Percentiles rank a stretch among this genome's conserved stretches.
These are phyloP conservation scores for Imleria badia DNA, from an alignment of 768 basidiomycete species.

Conservation along the genomic window DNA sequence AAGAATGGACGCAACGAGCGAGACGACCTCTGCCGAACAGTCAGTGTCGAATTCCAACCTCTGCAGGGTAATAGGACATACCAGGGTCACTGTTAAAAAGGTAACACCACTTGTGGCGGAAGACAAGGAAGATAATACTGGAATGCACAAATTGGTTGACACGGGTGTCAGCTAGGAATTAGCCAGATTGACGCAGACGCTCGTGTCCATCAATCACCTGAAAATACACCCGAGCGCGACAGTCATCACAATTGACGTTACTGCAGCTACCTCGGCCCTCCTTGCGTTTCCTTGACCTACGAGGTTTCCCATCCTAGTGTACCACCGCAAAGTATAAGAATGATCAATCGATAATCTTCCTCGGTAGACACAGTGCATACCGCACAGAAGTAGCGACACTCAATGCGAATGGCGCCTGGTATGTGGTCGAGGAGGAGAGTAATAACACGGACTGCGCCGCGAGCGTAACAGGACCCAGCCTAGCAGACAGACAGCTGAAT, in stretches of 20 bases:
- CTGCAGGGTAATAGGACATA: conserved; percentile 25
- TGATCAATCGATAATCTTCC: neutral
- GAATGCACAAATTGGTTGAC: neutral
- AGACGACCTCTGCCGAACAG: too few relatives aligned
- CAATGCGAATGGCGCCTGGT: conserved; percentile 81
- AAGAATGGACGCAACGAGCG: too few relatives aligned
- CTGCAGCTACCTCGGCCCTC: conserved; percentile 69
- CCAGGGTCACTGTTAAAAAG: conserved; percentile 71
- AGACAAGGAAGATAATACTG: conserved; percentile 55
- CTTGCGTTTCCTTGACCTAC: conserved; percentile 76
- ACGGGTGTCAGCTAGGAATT: neutral
- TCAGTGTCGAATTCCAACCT: neutral
- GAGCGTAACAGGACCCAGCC: conserved; percentile 75
- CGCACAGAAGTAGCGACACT: conserved; percentile 84
- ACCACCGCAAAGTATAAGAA: neutral
- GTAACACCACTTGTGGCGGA: conserved; percentile 67
- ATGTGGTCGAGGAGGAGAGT: conserved; percentile 72
- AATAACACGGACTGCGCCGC: conserved; percentile 89
- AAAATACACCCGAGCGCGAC: conserved; percentile 62
- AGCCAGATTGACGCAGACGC: neutral
- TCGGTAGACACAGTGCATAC: conserved; percentile 38
- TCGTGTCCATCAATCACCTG: conserved; percentile 43
- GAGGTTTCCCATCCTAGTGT: conserved; percentile 76
- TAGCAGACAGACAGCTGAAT: conserved; percentile 31
- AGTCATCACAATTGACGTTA: conserved; percentile 64